Base-by-base conservation (phyloP, 495 filamentous ascomycete genomes). In the Podospora conica region DNA sequence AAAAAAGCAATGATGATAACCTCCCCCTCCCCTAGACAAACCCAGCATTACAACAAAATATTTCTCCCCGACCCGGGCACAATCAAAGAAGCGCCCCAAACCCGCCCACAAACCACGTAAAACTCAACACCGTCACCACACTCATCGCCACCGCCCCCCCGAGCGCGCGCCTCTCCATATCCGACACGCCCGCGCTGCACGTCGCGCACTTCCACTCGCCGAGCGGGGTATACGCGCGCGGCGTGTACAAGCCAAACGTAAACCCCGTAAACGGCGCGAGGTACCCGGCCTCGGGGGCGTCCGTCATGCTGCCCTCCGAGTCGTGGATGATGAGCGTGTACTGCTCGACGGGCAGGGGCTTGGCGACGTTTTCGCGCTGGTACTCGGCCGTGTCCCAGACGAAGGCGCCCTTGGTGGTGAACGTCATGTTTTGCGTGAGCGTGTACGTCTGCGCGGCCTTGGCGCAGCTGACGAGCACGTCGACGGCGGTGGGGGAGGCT, bases 241-340 rank as follows among this genome's bases (percentile, higher is more conserved):
- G 79, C 18, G 77, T 76, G 80, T 98, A 98, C 85, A 98, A 86
- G 28, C 90, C 93, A 70, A 98, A 98, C 1, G 69, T 76, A 71
- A 87, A 90, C 25, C 84, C 78, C 62, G 82, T 78, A 66, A 80
- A 89, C 9, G 87, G 80, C 12, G 82, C 81, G 53, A 98, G 78
- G 71, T 96, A 88, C 6, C 95, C 95, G 0, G 93, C 79, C 61
- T 82, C 76, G 5, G 93, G 79, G 9, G 82, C 79, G 31, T 88
- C 89, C 53, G 77, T 87, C 33, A 89, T 74, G 54, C 80, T 80
- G 57, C 83, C 83, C 48, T 84, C 84, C 11, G 90, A 81, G 74
- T 98, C 95, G 70, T 90, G 86, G 60, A 98, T 87, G 61, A 91
- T 79, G 22, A 98, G 84, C 0, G 93, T 97, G 76, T 97, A 98